Evolutionary conservation across 768 basidiomycete genomes (phyloP).

Genomic region (Ramaria rubella): DNA sequence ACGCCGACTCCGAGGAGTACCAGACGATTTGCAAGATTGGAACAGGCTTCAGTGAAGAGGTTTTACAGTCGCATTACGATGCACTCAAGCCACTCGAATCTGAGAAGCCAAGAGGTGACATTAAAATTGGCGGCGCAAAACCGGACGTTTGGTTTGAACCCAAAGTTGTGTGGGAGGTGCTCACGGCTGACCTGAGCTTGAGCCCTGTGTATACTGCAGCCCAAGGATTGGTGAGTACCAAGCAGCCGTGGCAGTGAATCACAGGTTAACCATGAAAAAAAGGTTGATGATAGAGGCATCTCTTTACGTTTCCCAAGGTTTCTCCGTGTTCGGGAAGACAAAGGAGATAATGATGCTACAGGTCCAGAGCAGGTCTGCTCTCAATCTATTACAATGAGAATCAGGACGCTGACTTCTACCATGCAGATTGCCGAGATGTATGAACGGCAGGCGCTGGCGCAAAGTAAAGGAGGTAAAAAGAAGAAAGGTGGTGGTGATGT

Average conservation of each 20-base stretch:
- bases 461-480: slow-evolving; percentile 64
- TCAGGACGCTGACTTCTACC: background rate
- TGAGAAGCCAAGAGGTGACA: slow-evolving; percentile 65
- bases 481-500: slow-evolving; percentile 52
- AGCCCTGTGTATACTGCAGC: slow-evolving; percentile 96
- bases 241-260: background rate
- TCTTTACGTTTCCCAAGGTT: slow-evolving; percentile 96
- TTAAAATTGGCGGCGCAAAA: slow-evolving; percentile 88
- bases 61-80: slow-evolving; percentile 73
- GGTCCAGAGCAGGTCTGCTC: slow-evolving; percentile 77
- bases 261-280: background rate
- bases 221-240: slow-evolving; percentile 67
- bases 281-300: slow-evolving; percentile 88
- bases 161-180: slow-evolving; percentile 95
- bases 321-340: slow-evolving; percentile 88
- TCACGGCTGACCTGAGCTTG: slow-evolving; percentile 93
- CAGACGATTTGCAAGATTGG: slow-evolving; percentile 99
- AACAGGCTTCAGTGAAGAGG: slow-evolving; percentile 95
- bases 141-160: slow-evolving; percentile 99
- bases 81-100: slow-evolving; percentile 72
- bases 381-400: background rate
- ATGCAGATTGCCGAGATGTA: slow-evolving; percentile 90
- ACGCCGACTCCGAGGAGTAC: slow-evolving; percentile 86
- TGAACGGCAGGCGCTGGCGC: slow-evolving; percentile 76
- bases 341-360: slow-evolving; percentile 86